A percentile compares a stretch with the other conserved stretches of the same genome.
These are phyloP conservation scores for Paracoccidioides lutzii DNA, from an alignment of 2,329 filamentous ascomycete genomes.

Conservation along the genomic window DNA sequence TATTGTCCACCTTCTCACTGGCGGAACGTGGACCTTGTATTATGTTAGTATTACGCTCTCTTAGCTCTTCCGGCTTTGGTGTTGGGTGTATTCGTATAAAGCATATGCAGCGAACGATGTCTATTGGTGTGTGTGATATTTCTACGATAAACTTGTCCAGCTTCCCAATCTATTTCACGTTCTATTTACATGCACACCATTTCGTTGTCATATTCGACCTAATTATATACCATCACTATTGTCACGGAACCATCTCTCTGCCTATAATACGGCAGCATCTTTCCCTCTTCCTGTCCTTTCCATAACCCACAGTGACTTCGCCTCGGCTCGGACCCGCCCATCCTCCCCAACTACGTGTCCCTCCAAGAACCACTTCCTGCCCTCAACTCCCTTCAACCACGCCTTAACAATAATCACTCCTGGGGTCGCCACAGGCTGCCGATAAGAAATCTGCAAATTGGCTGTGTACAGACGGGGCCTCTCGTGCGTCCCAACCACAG, in stretches of 20 bases:
- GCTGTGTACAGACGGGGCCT: constrained; percentile 45
- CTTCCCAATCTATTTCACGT: neutral
- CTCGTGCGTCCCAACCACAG: neutral
- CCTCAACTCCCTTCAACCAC: constrained; percentile 72
- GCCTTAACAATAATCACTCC: constrained; percentile 67
- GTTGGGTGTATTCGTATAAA: neutral
- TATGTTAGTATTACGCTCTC: neutral
- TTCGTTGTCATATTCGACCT: neutral
- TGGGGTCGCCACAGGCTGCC: constrained; percentile 61
- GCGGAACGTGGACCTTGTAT: neutral
- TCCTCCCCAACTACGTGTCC: constrained; percentile 66
- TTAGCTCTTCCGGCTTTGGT: neutral
- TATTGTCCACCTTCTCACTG: neutral
- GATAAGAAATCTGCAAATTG: constrained; percentile 70
- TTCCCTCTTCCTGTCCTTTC: neutral
- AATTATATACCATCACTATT: neutral
- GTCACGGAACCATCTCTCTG: neutral
- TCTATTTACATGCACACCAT: neutral
- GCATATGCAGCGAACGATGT: neutral
- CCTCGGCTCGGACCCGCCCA: constrained; percentile 62
- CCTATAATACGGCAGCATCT: neutral
- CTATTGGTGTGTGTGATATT: neutral
- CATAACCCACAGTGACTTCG: constrained; percentile 57
- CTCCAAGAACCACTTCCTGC: constrained; percentile 87
- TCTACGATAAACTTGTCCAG: neutral